phyloP scores from a whole-genome alignment of 768 basidiomycete genomes.

The Lepiota venenata region DNA sequence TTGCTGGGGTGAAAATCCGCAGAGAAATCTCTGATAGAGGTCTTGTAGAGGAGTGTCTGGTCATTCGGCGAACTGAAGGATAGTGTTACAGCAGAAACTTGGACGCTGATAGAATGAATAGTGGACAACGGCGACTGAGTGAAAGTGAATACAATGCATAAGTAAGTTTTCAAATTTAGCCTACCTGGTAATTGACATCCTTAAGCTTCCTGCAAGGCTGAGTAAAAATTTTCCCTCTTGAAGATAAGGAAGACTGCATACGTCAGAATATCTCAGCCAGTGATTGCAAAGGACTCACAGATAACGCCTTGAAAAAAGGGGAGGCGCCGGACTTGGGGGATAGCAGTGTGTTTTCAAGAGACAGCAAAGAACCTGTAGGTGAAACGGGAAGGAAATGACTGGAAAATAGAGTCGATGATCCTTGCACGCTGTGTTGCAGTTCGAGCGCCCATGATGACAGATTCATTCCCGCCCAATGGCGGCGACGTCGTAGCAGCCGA shows the following conservation, averaged over 20 bases:
- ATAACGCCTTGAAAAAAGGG: conserved; percentile 40
- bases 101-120: conserved; percentile 39
- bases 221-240: conserved; percentile 34
- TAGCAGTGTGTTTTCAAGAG: conserved; percentile 9
- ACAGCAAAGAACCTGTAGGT: conserved; percentile 6
- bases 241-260: conserved; percentile 43
- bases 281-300: conserved; percentile 28
- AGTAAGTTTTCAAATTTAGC: conserved; percentile 12
- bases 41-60: conserved; percentile 36
- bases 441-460: background rate
- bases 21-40: conserved; percentile 37
- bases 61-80: conserved; percentile 30
- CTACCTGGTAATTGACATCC: conserved; percentile 35
- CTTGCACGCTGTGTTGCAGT: background rate
- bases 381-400: conserved; percentile 15
- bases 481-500: conserved; percentile 6
- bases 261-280: conserved; percentile 3
- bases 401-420: conserved; percentile 8
- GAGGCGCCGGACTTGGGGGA: conserved; percentile 28
- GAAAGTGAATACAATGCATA: background rate
- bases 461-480: conserved; percentile 12
- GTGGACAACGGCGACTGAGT: conserved; percentile 43
- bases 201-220: conserved; percentile 37
- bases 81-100: conserved; percentile 44
- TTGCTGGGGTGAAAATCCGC: conserved; percentile 47